Percentiles rank a stretch among this genome's conserved stretches.
These are phyloP conservation scores for Nitzschia putrida DNA, from an alignment of 108 stramenopile species.

Conservation along the genomic window DNA sequence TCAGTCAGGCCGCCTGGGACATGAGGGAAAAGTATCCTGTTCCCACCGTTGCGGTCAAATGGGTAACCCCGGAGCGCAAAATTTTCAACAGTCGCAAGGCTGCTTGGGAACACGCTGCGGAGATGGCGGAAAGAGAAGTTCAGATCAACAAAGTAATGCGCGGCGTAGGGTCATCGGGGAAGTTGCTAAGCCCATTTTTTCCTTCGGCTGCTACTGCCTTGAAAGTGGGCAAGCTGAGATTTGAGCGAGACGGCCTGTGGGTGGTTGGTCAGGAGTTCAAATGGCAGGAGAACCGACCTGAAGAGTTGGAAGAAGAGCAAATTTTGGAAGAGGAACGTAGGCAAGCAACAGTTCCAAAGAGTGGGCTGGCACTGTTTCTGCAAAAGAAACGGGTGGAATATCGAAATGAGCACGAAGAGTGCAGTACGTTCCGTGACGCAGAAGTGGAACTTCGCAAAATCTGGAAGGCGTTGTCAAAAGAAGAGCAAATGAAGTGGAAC, in stretches of 20 bases:
- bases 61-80: conserved; percentile 69
- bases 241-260: conserved; percentile 85
- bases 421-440: conserved; percentile 24
- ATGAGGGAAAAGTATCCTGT: conserved; percentile 34
- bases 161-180: conserved; percentile 66
- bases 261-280: conserved; percentile 84
- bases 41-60: conserved; percentile 45
- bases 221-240: conserved; percentile 72
- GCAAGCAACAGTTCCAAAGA: conserved; percentile 20
- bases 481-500: conserved; percentile 32
- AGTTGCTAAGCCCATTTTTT: conserved; percentile 50
- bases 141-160: conserved; percentile 64
- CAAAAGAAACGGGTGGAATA: conserved; percentile 21
- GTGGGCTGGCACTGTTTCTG: conserved; percentile 39
- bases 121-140: conserved; percentile 50
- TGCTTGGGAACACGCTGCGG: conserved; percentile 62
- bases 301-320: conserved; percentile 27
- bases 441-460: conserved; percentile 31
- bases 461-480: conserved; percentile 23
- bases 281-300: conserved; percentile 64
- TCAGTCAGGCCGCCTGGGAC: conserved; percentile 46
- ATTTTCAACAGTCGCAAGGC: conserved; percentile 67
- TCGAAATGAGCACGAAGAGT: conserved; percentile 20
- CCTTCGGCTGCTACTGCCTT: conserved; percentile 60
- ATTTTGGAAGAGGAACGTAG: conserved; percentile 6